Base-by-base conservation (phyloP, 768 basidiomycete genomes). In the Naganishia onofrii region DNA sequence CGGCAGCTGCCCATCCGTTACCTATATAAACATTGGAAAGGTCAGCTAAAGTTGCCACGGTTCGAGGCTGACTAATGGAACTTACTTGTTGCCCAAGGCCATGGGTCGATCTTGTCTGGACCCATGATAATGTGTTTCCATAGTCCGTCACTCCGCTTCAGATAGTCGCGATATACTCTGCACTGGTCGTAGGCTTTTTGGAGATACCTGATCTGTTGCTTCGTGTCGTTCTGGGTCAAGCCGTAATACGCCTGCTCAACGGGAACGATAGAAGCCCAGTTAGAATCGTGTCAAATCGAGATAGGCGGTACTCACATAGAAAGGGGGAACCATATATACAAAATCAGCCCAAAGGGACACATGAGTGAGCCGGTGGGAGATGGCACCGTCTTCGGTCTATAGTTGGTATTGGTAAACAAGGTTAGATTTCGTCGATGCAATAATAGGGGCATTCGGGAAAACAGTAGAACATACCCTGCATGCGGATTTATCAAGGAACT, bases 301-400 rank as follows among this genome's bases (percentile, higher is more conserved):
- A 21, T 21, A 3, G 31, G 34, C 31, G 57, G 34, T 17, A n/a
- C 34, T 81, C 23, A 83, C 83, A 34, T 84, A 75, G 76, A 83
- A 84, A 9, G 83, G 84, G 32, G 82, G 82, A 3, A 81, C 84
- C 83, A 84, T 83, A 71, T 80, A 84, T 0, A 84, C 79, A 13
- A 76, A 79, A 68, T 83, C 82, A 13, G 82, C 78, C 77, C 74
- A 83, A 67, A 79, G 77, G 70, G 82, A 80, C 51, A 70, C 70
- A 65, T 77, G 71, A 67, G 80, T 77, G 17, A 71, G 72, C 15
- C 83, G 79, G 64, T 83, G 83, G 3, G 82, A 82, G 67, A 84
- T 84, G 7, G 83, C 83, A 23, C 83, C 83, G 13, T 70, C 63
- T 1, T 42, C 13, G n/a, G 32, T 70, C 69, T 70, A n/a, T 8